Conservation (phyloP, 148 eudicot species). For the Simmondsia chinensis region DNA sequence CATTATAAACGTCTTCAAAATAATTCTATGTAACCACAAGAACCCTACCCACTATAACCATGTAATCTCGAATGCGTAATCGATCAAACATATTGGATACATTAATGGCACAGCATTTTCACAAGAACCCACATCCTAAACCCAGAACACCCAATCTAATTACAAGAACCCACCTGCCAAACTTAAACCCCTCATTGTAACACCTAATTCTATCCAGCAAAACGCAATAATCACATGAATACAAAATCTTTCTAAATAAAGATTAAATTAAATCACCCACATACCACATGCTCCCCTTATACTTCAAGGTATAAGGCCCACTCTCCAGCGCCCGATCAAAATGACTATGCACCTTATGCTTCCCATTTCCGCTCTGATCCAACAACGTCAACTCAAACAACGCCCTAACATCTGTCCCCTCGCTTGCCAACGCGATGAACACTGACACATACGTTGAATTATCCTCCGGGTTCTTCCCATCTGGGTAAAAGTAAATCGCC, state of each 20-base stretch:
- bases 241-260: neutral
- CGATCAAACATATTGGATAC: too few relatives aligned
- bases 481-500: slow-evolving; percentile 93
- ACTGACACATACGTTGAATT: slow-evolving; percentile 61
- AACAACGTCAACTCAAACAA: slow-evolving; percentile 71
- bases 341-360: slow-evolving; percentile 86
- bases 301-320: slow-evolving; percentile 84
- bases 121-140: too few relatives aligned
- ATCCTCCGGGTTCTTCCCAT: slow-evolving; percentile 86
- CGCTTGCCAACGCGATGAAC: slow-evolving; percentile 80
- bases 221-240: neutral
- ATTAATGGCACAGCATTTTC: too few relatives aligned
- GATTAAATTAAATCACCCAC: slow-evolving; percentile 5
- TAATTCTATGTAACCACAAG: too few relatives aligned
- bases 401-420: slow-evolving; percentile 91
- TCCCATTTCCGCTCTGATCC: slow-evolving; percentile 70
- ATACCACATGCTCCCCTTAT: slow-evolving; percentile 96
- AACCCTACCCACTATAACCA: too few relatives aligned
- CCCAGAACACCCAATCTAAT: too few relatives aligned
- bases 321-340: slow-evolving; percentile 79
- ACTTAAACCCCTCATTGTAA: too few relatives aligned
- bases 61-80: too few relatives aligned
- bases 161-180: too few relatives aligned
- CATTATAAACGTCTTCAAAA: too few relatives aligned
- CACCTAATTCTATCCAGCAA: too few relatives aligned